Evolutionary conservation across 1,139 yeast genomes (phyloP).

Genomic region (Zygotorulaspora mrakii): DNA sequence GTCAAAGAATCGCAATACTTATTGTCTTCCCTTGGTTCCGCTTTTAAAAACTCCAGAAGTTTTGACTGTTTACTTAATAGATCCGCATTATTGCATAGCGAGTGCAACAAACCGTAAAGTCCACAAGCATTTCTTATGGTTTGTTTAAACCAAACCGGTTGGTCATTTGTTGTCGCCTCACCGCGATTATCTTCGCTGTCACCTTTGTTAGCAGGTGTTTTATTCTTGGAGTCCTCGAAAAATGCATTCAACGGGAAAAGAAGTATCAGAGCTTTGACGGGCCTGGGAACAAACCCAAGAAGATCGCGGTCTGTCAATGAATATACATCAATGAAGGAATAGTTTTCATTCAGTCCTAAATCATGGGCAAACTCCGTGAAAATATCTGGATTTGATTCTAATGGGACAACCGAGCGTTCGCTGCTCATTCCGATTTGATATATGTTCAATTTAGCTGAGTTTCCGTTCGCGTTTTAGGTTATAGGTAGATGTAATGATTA

Average conservation of each 20-base stretch:
- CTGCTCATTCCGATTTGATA: constrained; percentile 1
- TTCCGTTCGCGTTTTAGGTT: neutral
- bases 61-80: constrained; percentile 31
- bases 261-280: constrained; percentile 67
- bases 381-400: constrained; percentile 86
- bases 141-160: constrained; percentile 71
- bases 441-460: neutral
- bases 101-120: constrained; percentile 78
- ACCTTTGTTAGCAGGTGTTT: constrained; percentile 14
- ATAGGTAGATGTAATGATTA: no score
- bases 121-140: constrained; percentile 92
- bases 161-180: constrained; percentile 4
- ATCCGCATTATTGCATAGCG: constrained; percentile 51
- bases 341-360: constrained; percentile 61
- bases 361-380: constrained; percentile 67
- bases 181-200: constrained; percentile 22
- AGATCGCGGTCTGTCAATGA: constrained; percentile 79
- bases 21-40: constrained; percentile 26
- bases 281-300: constrained; percentile 75
- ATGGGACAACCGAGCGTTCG: constrained; percentile 58
- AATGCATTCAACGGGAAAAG: constrained; percentile 72
- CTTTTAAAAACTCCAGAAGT: constrained; percentile 34
- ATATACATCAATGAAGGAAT: constrained; percentile 74
- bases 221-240: constrained; percentile 44
- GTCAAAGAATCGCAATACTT: constrained; percentile 57